Evolutionary conservation across 768 basidiomycete species (phyloP), one percentile per base, ranked within the genome.

Genomic region (Tylopilus sp.): DNA sequence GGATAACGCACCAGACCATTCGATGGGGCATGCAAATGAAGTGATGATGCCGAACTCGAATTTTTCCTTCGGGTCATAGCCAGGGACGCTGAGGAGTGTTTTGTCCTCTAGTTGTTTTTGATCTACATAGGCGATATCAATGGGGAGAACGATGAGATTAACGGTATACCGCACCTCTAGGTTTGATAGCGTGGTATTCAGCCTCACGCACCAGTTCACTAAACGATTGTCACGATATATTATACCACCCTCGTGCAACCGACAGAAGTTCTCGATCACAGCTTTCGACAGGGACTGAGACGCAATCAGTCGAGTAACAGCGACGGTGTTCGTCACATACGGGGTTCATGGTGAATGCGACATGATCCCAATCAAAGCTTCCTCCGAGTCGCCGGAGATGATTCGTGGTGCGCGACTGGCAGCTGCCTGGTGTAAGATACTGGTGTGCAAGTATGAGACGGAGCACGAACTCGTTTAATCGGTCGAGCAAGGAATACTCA

Each of bases 141-240:
- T n/a, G 19, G 22, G 45, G 16, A 31, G 24, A n/a, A 22, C 25
- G 31, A 0, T 22, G 6, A 3, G 5, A n/a, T 33, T 4, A 17
- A 24, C n/a, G 31, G 11, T 25, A 49, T 26, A 30, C n/a, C 72
- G 49, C 40, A 89, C 91, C 82, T 98, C 97, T 47, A 99, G 79
- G 71, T 98, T 98, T n/a, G 96, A 98, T 3, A 99, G 76, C 0
- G 96, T 96, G 1, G 97, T 99, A 68, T 98, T 97, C 54, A 99
- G 75, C 68, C 84, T 81, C 43, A 93, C 90, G 75, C 97, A 99
- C 96, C 97, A 98, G 65, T 98, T 97, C 54, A 98, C 96, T 40
- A 99, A 81, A 22, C 96, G 86, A 64, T 98, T 98, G 3, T 94
- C 95, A 25, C 97, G 89, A 71, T 98, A 98, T 42, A 99, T 68